Conservation (phyloP, 257 asterid genomes). For the Solanum peruvianum region DNA sequence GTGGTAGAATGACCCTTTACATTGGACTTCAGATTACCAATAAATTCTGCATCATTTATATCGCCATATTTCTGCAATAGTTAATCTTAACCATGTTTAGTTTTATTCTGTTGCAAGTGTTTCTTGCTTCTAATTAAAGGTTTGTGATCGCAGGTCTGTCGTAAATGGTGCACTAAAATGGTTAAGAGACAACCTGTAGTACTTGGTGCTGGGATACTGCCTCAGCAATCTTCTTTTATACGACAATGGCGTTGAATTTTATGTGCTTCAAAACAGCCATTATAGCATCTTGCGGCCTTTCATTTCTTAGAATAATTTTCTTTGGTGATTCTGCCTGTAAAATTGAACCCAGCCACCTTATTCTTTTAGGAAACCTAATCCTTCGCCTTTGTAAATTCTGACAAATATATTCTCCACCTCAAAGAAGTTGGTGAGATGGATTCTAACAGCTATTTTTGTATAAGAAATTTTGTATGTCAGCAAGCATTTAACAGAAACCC, state of each 20-base stretch:
- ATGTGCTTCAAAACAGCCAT: not conserved
- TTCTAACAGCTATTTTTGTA: not conserved
- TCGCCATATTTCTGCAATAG: not conserved
- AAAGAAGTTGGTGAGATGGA: not conserved
- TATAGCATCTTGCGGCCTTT: not conserved
- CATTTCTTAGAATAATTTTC: not conserved
- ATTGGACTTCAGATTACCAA: not conserved
- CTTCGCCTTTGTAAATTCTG: not conserved
- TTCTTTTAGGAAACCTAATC: not conserved
- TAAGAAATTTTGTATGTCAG: not conserved
- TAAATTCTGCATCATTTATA: not conserved
- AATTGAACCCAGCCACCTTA: not conserved
- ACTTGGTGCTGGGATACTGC: not conserved
- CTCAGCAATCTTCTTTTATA: not conserved
- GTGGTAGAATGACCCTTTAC: not conserved
- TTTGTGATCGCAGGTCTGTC: not conserved
- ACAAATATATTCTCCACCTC: not conserved
- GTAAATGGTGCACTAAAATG: slow-evolving; percentile 2
- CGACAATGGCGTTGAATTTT: not conserved
- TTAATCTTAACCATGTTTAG: not conserved
- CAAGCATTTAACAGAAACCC: not conserved
- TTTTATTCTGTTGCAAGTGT: not conserved
- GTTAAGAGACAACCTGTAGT: not conserved
- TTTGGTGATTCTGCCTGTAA: not conserved
- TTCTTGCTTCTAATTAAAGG: not conserved